Base-by-base conservation (phyloP, 805 yeast genomes). In the Candida coleopterorum region DNA sequence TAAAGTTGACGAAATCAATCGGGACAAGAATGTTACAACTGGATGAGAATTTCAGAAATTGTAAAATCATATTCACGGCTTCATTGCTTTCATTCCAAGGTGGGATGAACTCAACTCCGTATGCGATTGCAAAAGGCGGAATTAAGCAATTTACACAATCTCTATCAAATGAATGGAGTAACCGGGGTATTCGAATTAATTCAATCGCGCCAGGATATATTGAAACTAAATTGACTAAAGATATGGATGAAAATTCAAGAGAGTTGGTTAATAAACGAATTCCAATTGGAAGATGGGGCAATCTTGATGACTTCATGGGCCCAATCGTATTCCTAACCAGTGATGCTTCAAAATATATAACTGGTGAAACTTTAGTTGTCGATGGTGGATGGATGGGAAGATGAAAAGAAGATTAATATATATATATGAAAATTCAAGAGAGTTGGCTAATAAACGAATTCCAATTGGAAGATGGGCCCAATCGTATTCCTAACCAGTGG, bases 111-210 rank as follows among this genome's bases (percentile, higher is more conserved):
- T 48, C 55, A 62, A 83, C 95, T 11, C 78, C 83, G 24, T 86
- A 86, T 68, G 85, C 86, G 52, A 85, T 85, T n/a, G 84, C 88
- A 48, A 87, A 85, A 68, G 95, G 95, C 31, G 95, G 79, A 8
- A 78, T 85, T 18, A 56, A 79, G 44, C 95, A 87, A 54, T 70
- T 86, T 46, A 75, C 82, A 22, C 80, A 71, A 57, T 83, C 93
- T 1, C 65, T 86, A 45, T 90, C 95, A 9, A 78, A 85, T 29
- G 96, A 87, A 65, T 87, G 93, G 90, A 77, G 88, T 12, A 45
- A 55, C 26, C 82, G 81, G 52, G 94, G 90, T 12, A 35, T 35
- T 3, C 74, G 95, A 47, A 90, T 81, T 40, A 85, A 85, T 67
- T 68, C 85, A 20, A 73, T 85, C 22, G 79, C 88, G 9, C 95